Evolutionary conservation across 768 basidiomycete species (phyloP).

Genomic region (Peribolospora baueri): DNA sequence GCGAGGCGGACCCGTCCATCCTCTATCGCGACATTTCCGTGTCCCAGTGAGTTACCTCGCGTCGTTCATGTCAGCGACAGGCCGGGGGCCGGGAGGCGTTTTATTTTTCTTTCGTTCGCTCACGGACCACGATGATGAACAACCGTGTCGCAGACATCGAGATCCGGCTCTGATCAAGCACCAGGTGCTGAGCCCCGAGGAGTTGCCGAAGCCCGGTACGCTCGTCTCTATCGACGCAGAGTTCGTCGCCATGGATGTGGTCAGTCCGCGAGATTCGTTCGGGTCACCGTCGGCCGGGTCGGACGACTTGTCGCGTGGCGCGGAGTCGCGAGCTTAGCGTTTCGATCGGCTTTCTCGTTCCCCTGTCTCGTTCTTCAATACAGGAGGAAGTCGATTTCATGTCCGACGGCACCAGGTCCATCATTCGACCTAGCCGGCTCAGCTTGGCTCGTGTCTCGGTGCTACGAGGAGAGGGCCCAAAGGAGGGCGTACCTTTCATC

Average conservation of each 20-base stretch:
- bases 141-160: conserved; percentile 34
- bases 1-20: conserved; percentile 44
- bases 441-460: conserved; percentile 89
- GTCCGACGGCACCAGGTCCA: conserved; percentile 81
- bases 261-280: conserved; percentile 13
- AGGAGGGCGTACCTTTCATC: conserved; percentile 72
- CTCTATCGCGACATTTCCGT: conserved; percentile 24
- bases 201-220: conserved; percentile 64
- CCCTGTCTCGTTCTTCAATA: no score
- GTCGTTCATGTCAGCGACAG: no score
- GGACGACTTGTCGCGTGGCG: no score
- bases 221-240: conserved; percentile 90
- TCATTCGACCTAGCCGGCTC: conserved; percentile 69
- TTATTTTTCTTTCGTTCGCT: neutral
- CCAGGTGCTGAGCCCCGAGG: conserved; percentile 40
- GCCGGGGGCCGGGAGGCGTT: neutral
- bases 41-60: no score
- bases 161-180: conserved; percentile 52
- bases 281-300: neutral
- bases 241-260: conserved; percentile 91
- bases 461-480: conserved; percentile 55
- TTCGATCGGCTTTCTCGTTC: no score
- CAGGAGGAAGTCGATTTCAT: conserved; percentile 88
- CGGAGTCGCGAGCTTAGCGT: no score
- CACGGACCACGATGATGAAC: neutral